Evolutionary conservation across 768 basidiomycete species (phyloP).

Genomic region (Termitomyces titanicus): DNA sequence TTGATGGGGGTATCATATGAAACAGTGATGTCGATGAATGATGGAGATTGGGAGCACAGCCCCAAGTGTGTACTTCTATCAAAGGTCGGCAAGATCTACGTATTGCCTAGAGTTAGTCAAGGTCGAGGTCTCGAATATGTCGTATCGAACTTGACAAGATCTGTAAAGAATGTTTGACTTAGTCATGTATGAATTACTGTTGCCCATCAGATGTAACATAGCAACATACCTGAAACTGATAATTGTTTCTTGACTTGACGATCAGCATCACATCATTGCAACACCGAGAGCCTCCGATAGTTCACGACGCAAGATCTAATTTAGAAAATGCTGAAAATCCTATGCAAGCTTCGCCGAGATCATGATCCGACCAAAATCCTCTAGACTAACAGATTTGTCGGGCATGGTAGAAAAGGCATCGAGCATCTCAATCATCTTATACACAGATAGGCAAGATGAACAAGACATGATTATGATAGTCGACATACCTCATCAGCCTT

Average conservation of each 20-base stretch:
- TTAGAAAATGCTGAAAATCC: not conserved
- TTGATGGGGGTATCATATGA: slow-evolving; percentile 6
- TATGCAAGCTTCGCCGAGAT: slow-evolving; percentile 46
- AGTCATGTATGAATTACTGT: no score
- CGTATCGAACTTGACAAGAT: not conserved
- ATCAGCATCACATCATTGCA: not conserved
- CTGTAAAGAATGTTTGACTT: not conserved
- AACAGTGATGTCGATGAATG: not conserved
- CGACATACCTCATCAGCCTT: slow-evolving; percentile 68
- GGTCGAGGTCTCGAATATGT: not conserved
- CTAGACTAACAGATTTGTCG: slow-evolving; percentile 64
- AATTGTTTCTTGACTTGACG: not conserved
- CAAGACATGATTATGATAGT: not conserved
- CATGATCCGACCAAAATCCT: slow-evolving; percentile 79
- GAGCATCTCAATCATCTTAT: slow-evolving; percentile 79
- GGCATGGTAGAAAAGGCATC: slow-evolving; percentile 66
- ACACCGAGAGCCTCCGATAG: not conserved
- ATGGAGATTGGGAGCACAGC: not conserved
- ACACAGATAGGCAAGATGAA: not conserved
- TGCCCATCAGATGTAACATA: no score
- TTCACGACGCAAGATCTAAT: not conserved
- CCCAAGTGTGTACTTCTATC: not conserved
- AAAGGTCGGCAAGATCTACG: not conserved
- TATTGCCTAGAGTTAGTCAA: no score
- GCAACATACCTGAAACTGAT: not conserved